These are phyloP conservation scores for Simplicillium sp. DNA, from an alignment of 2,329 filamentous ascomycete genomes.

Conservation along the genomic window DNA sequence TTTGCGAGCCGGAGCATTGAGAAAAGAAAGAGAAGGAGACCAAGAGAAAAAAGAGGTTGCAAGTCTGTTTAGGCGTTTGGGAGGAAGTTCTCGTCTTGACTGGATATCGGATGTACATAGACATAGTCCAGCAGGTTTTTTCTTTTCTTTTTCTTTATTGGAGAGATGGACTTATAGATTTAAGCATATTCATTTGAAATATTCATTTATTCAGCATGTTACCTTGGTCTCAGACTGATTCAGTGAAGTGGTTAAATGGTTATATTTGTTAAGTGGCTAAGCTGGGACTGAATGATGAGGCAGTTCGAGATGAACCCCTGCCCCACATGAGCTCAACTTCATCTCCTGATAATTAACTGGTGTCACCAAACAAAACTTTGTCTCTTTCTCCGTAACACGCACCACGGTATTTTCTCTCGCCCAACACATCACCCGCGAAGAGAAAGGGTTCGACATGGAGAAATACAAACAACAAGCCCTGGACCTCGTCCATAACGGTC, in stretches of 20 bases:
- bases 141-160: not conserved
- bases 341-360: too few relatives aligned
- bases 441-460: conserved; percentile 1
- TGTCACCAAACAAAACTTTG: too few relatives aligned
- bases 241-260: too few relatives aligned
- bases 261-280: too few relatives aligned
- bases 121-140: not conserved
- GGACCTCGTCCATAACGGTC: conserved; percentile 3
- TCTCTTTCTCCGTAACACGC: not conserved
- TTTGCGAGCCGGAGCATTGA: too few relatives aligned
- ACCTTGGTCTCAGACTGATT: too few relatives aligned
- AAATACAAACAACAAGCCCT: conserved; percentile 2
- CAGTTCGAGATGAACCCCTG: too few relatives aligned
- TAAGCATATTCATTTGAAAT: conserved; percentile 1
- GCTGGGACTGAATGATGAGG: too few relatives aligned
- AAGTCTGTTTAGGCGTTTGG: not conserved
- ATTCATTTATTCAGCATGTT: conserved; percentile 2
- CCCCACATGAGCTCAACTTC: too few relatives aligned
- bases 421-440: too few relatives aligned
- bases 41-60: not conserved
- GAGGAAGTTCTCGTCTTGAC: not conserved
- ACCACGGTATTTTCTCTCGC: not conserved
- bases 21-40: not conserved
- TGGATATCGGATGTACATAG: not conserved
- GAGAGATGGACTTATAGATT: not conserved